Percentiles rank a stretch among this genome's conserved stretches.
These are phyloP conservation scores for Polytolypa hystricis DNA, from an alignment of 2,329 filamentous ascomycete genomes.

Conservation along the genomic window DNA sequence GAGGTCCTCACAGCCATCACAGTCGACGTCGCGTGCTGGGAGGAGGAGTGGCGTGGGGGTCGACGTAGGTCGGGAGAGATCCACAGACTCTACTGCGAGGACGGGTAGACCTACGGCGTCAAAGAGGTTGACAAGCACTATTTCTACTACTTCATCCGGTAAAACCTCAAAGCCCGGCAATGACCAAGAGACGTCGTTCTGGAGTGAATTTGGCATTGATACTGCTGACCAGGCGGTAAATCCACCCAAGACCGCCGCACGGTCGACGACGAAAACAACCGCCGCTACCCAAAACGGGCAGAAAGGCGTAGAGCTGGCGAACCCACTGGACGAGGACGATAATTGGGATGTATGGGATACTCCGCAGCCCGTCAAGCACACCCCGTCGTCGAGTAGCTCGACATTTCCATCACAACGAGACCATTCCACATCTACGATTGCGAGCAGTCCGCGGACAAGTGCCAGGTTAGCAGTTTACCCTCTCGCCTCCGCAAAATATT, in stretches of 20 bases:
- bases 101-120: slow-evolving; percentile 15
- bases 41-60: slow-evolving; percentile 23
- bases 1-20: slow-evolving; percentile 22
- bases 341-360: slow-evolving; percentile 48
- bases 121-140: slow-evolving; percentile 21
- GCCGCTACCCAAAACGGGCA: slow-evolving; percentile 3
- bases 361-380: slow-evolving; percentile 31
- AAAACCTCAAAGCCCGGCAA: slow-evolving; percentile 32
- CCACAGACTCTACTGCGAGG: slow-evolving; percentile 16
- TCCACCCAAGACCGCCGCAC: slow-evolving; percentile 14
- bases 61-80: slow-evolving; percentile 23
- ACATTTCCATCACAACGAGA: slow-evolving; percentile 40
- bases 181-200: slow-evolving; percentile 38
- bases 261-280: slow-evolving; percentile 24
- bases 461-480: slow-evolving; percentile 39
- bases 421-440: slow-evolving; percentile 33
- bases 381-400: slow-evolving; percentile 37
- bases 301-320: slow-evolving; percentile 22
- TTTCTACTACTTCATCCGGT: slow-evolving; percentile 26
- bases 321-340: slow-evolving; percentile 37
- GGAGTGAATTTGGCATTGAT: slow-evolving; percentile 42
- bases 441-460: slow-evolving; percentile 43
- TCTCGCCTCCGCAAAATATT: neutral
- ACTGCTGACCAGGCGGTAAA: slow-evolving; percentile 32
- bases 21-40: slow-evolving; percentile 18